Conservation (phyloP, 176 grass and related monocot species). For the Triticum dicoccoides region DNA sequence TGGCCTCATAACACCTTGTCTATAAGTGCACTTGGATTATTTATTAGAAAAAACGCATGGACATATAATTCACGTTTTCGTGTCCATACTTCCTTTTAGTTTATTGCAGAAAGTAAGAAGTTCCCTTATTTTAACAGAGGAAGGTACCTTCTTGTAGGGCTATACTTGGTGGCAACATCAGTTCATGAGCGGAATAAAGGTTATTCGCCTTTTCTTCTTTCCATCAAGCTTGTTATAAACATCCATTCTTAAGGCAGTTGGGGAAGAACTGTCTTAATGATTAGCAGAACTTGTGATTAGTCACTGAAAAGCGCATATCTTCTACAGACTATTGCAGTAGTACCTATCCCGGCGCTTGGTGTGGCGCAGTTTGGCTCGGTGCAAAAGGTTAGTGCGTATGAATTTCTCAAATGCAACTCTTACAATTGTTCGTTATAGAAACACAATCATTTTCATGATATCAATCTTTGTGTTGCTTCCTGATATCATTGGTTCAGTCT, state of each 20-base stretch:
- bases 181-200: constrained; percentile 85
- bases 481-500: background rate
- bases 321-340: constrained; percentile 75
- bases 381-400: constrained; percentile 58
- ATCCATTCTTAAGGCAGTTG: background rate
- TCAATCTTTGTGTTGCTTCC: background rate
- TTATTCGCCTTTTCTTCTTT: constrained; percentile 32
- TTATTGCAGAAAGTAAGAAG: constrained; percentile 39
- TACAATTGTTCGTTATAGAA: background rate
- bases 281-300: constrained; percentile 22
- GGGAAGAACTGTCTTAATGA: constrained; percentile 1
- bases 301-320: constrained; percentile 20
- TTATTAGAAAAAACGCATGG: background rate
- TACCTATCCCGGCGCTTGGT: constrained; percentile 59
- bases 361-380: constrained; percentile 84
- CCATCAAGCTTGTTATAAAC: background rate
- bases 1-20: background rate
- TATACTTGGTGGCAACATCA: constrained; percentile 91
- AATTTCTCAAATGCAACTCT: constrained; percentile 12
- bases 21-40: background rate
- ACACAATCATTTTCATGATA: background rate
- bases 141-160: constrained; percentile 57
- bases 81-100: constrained; percentile 10
- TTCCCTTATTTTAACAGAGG: constrained; percentile 53
- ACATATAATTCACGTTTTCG: background rate